phyloP scores from a whole-genome alignment of 176 grass and related monocot species.

The Elaeis guineensis region DNA sequence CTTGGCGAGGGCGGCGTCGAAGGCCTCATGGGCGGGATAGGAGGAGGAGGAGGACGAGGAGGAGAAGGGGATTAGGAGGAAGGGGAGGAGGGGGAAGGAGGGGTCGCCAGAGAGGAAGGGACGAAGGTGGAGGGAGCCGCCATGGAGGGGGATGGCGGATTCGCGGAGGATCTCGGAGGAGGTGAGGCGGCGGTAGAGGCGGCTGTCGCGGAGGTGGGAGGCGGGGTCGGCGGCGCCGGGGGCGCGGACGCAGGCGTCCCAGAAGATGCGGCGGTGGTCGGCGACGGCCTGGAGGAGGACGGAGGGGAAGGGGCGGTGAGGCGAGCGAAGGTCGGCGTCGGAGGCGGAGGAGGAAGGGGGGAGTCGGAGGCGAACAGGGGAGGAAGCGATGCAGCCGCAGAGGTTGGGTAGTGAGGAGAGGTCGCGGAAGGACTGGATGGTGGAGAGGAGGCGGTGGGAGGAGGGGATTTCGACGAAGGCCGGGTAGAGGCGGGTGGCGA shows the following conservation, averaged over 20 bases:
- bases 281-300: slow-evolving; percentile 13
- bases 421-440: slow-evolving; percentile 7
- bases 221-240: slow-evolving; percentile 17
- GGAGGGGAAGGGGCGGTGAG: slow-evolving; percentile 3
- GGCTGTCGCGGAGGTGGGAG: slow-evolving; percentile 14
- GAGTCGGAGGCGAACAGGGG: slow-evolving; percentile 8
- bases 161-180: background rate
- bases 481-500: slow-evolving; percentile 18
- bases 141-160: background rate
- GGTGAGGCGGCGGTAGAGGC: background rate
- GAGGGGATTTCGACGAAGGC: slow-evolving; percentile 11
- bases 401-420: slow-evolving; percentile 11
- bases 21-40: slow-evolving; percentile 18
- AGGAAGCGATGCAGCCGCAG: slow-evolving; percentile 10
- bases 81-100: slow-evolving; percentile 31
- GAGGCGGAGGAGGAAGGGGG: background rate
- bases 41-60: background rate
- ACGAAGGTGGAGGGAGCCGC: background rate
- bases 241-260: slow-evolving; percentile 19
- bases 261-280: slow-evolving; percentile 20
- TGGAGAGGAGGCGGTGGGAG: slow-evolving; percentile 4
- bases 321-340: slow-evolving; percentile 6
- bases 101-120: slow-evolving; percentile 27
- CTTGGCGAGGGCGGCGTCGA: slow-evolving; percentile 12
- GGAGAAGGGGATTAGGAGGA: slow-evolving; percentile 30